phyloP scores from a whole-genome alignment of 768 basidiomycete genomes.

The Candolleomyces eurysporus region DNA sequence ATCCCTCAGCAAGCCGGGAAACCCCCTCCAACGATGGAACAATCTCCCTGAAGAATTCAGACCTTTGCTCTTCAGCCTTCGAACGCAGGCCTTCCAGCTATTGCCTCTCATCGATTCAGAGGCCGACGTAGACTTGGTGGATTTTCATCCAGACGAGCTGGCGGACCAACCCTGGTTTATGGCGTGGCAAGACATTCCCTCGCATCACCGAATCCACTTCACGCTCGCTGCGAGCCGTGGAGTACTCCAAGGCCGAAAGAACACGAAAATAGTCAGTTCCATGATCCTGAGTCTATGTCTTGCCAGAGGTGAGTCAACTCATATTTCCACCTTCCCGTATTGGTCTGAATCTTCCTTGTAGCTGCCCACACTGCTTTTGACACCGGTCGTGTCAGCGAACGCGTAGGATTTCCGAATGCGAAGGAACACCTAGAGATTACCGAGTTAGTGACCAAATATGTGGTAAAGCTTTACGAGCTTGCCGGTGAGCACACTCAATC shows the following conservation, averaged over 20 bases:
- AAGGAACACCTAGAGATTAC: not conserved
- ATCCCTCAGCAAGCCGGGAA: not conserved
- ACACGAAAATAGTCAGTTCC: not conserved
- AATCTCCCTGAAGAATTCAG: not conserved
- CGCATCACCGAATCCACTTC: not conserved
- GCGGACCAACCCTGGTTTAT: constrained; percentile 1
- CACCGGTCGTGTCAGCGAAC: not conserved
- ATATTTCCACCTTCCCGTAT: not conserved
- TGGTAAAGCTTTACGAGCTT: not conserved
- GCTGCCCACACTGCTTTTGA: not conserved
- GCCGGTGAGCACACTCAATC: not conserved
- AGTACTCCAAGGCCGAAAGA: not conserved
- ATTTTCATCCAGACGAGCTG: not conserved
- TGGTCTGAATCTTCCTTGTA: not conserved
- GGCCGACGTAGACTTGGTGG: not conserved
- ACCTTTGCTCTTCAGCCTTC: not conserved
- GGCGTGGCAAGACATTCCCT: not conserved
- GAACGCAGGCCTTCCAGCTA: not conserved
- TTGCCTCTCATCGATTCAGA: not conserved
- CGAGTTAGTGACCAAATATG: not conserved
- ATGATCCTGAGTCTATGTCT: not conserved
- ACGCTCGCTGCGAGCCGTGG: not conserved
- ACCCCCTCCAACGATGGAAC: not conserved
- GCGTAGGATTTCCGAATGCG: not conserved
- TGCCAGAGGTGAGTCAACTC: not conserved